Evolutionary conservation across 2,329 filamentous ascomycete species (phyloP), one percentile per base, ranked within the genome.

Genomic region (Zalaria obscura): DNA sequence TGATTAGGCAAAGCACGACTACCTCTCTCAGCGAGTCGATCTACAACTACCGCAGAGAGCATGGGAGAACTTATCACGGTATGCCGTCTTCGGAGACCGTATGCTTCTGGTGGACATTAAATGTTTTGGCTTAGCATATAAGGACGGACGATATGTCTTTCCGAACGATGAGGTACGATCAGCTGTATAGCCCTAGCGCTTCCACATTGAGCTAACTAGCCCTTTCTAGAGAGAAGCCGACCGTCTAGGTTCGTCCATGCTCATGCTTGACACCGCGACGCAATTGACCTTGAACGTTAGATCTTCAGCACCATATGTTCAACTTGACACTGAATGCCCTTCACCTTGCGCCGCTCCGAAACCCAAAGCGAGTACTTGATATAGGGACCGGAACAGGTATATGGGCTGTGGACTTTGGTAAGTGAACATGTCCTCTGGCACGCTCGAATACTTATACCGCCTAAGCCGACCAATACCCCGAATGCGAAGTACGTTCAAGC

Each of bases 351-450:
- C 69, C 70, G 3, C 52, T 70, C 8, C 49, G 57, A 2, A 52
- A 60, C 4, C 61, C 63, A 1, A 58, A 58, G 33, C 57, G 61
- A 25, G 63, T 67, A 18, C 57, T 74, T 4, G 71, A 73, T 50
- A 54, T 72, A 11, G 70, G 69, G 3, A 73, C 69, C 0, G 69
- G 69, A 9, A 71, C 67, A 3, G 69, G 69, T 5, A 63, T 74
- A 35, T 78, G 75, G 75, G 73, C 73, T 2, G 67, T 75, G n/a
- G 64, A 70, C 34, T 66, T 69, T 47, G 65, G 62, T 60, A 44
- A 45, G 52, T 9, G 25, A 5, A 10, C 2, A 18, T 18, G 18
- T 18, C 18, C 18, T 18, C 18, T 18, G 18, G 18, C 18, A 18
- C 18, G 18, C 18, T 2, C 18, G 18, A 18, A 18, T 18, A 18